Base-by-base conservation (phyloP, 768 basidiomycete species). In the Royoungia palumana region DNA sequence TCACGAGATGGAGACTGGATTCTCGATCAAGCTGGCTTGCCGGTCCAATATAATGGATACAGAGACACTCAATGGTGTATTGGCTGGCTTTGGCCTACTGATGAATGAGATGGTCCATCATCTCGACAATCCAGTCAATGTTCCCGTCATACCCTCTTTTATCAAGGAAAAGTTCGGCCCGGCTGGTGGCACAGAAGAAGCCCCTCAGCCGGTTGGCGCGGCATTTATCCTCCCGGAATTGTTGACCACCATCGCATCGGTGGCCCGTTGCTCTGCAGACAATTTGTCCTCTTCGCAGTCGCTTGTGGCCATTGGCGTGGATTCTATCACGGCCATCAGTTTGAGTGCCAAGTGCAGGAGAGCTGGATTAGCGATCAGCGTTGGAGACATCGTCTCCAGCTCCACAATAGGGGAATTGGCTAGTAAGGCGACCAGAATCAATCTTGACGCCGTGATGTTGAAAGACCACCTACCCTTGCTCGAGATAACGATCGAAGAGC, bases 311-410 rank as follows among this genome's bases (percentile, higher is more conserved):
- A 55, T 78, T 11, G 77, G 77, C 17, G 62, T 78, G 11, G 77
- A 78, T 54, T 79, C 77, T 2, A 78, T 79, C 49, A 73, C 72
- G 17, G 75, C 77, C 19, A 74, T 79, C 30, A 71, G 72, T 43
- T 62, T 79, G 12, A 65, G 67, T 10, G 67, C 72, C 7, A 73
- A 67, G 47, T 70, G 69, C 54, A 66, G 71, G 38, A 60, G 62
- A 38, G 63, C 58, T 5, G 76, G 76, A 2, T 50, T 77, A 36
- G 50, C 37, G 13, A 40, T 70, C 21, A 51, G 44, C 12, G 67
- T 70, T 3, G 71, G 65, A 25, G 74, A 77, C 47, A 67, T 78
- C n/a, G 55, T 75, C 36, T 70, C 61, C 32, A 72, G 75, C 42
- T 55, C 55, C 35, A 74, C 74, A 4, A 53, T 78, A 13, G 66